Conservation (phyloP, 2,329 filamentous ascomycete species). For the Aspergillus felis region DNA sequence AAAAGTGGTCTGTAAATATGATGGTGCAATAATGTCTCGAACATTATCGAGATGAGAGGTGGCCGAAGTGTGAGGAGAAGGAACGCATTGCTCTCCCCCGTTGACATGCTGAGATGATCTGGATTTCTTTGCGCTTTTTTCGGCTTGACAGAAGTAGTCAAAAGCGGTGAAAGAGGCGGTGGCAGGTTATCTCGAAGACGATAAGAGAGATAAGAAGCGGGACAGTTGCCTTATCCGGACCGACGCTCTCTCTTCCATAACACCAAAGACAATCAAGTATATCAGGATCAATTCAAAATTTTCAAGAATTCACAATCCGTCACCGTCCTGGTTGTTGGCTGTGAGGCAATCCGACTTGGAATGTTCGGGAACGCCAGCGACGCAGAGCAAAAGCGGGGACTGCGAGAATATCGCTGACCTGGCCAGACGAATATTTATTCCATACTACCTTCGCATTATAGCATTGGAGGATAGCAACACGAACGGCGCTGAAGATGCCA, state of each 20-base stretch:
- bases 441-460: too few relatives aligned
- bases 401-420: too few relatives aligned
- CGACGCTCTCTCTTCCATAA: not conserved
- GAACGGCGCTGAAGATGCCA: too few relatives aligned
- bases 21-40: not conserved
- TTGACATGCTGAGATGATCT: not conserved
- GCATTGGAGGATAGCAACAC: too few relatives aligned
- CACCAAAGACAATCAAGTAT: not conserved
- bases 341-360: not conserved
- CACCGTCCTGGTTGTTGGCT: not conserved
- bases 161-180: not conserved
- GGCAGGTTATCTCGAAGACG: not conserved
- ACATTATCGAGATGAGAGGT: not conserved
- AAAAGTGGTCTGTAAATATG: not conserved
- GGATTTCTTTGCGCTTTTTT: not conserved
- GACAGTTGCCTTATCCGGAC: too few relatives aligned
- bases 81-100: not conserved
- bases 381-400: too few relatives aligned
- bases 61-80: not conserved
- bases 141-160: not conserved
- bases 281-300: not conserved
- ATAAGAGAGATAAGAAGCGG: not conserved
- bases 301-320: not conserved
- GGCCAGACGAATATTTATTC: too few relatives aligned
- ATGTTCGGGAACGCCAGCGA: too few relatives aligned